phyloP scores from a whole-genome alignment of 495 filamentous ascomycete species.

The Pyrenula massariospora region DNA sequence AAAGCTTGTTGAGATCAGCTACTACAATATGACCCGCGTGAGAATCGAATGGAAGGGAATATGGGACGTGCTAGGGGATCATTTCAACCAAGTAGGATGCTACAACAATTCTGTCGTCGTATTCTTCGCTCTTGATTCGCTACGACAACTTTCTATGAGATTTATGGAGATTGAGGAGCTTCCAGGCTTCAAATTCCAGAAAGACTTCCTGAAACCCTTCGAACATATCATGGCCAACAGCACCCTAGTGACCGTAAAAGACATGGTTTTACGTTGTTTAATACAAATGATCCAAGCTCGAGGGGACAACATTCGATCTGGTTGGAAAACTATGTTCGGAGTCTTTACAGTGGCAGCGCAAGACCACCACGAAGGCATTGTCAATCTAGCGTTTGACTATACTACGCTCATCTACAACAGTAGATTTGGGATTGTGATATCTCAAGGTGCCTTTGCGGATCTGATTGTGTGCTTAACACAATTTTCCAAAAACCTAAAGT shows the following conservation, averaged over 20 bases:
- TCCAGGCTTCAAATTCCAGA: slow-evolving; percentile 98
- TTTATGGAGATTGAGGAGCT: slow-evolving; percentile 98
- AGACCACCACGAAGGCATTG: slow-evolving; percentile 89
- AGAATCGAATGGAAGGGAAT: slow-evolving; percentile 97
- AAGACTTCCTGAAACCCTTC: slow-evolving; percentile 97
- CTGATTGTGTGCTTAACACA: slow-evolving; percentile 92
- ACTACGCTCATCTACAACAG: slow-evolving; percentile 96
- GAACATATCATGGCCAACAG: slow-evolving; percentile 95
- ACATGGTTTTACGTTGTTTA: slow-evolving; percentile 93
- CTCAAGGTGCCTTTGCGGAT: slow-evolving; percentile 92
- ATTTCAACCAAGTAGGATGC: slow-evolving; percentile 96
- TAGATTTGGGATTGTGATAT: slow-evolving; percentile 91
- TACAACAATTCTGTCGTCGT: slow-evolving; percentile 91
- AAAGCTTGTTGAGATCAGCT: slow-evolving; percentile 96
- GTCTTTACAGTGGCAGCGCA: slow-evolving; percentile 92
- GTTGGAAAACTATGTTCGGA: slow-evolving; percentile 99
- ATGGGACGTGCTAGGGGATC: slow-evolving; percentile 89
- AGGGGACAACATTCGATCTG: slow-evolving; percentile 90
- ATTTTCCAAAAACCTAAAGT: slow-evolving; percentile 95
- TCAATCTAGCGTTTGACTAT: slow-evolving; percentile 93
- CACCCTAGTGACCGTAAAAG: slow-evolving; percentile 80
- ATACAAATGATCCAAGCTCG: slow-evolving; percentile 98
- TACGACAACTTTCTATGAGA: slow-evolving; percentile 91
- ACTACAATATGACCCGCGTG: slow-evolving; percentile 98
- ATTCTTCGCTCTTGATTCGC: slow-evolving; percentile 89